Conservation (phyloP, 352 stramenopile species). For the Globisporangium solare region DNA sequence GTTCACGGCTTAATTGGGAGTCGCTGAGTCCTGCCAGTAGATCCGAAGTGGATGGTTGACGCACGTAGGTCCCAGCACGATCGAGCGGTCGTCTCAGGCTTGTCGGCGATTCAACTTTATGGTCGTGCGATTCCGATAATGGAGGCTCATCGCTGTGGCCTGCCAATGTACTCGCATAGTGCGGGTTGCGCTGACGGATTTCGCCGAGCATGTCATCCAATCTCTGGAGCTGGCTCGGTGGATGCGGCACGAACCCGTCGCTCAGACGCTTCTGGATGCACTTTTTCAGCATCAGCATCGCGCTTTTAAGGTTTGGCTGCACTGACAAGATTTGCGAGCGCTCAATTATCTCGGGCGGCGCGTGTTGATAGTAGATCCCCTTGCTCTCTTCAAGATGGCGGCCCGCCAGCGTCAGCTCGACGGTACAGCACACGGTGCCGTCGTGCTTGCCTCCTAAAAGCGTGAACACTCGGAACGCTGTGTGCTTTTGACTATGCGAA, state of each 20-base stretch:
- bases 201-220: slow-evolving; percentile 13
- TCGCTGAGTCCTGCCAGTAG: slow-evolving; percentile 12
- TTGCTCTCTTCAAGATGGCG: slow-evolving; percentile 20
- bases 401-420: slow-evolving; percentile 15
- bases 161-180: slow-evolving; percentile 3
- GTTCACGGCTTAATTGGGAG: slow-evolving; percentile 2
- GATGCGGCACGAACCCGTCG: slow-evolving; percentile 20
- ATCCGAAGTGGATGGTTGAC: slow-evolving; percentile 9
- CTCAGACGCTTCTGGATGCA: slow-evolving; percentile 10
- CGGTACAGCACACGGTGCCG: slow-evolving; percentile 24
- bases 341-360: slow-evolving; percentile 14
- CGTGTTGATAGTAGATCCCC: slow-evolving; percentile 21
- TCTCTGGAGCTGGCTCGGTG: slow-evolving; percentile 11
- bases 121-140: neutral
- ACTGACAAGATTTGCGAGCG: slow-evolving; percentile 14
- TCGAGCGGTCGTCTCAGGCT: slow-evolving; percentile 13
- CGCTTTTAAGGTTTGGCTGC: slow-evolving; percentile 15
- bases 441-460: slow-evolving; percentile 35
- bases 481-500: neutral
- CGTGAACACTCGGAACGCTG: slow-evolving; percentile 21
- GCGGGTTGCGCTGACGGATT: neutral
- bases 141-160: neutral
- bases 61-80: slow-evolving; percentile 13
- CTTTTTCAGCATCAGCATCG: slow-evolving; percentile 33
- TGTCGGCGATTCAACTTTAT: neutral